Percentiles rank a stretch among this genome's conserved stretches.
phyloP scores from a whole-genome alignment of 768 basidiomycete species.

The Lactifluus subvellereus region DNA sequence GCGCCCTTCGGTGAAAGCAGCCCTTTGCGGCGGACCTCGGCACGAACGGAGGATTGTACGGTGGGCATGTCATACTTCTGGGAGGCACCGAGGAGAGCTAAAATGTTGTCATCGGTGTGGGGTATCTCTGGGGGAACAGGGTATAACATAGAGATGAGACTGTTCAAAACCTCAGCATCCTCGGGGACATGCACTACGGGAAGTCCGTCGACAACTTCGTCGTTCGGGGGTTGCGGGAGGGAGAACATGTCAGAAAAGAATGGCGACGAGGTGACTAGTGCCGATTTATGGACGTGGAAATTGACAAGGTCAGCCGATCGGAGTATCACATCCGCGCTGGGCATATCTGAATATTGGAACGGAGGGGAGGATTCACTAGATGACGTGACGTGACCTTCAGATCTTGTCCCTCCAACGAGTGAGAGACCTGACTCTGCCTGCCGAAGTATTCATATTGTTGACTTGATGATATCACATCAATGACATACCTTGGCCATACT shows the following conservation, averaged over 20 bases:
- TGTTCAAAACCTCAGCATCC: slow-evolving; percentile 1
- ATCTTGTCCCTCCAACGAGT: background rate
- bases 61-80: slow-evolving; percentile 12
- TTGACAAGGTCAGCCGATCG: background rate
- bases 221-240: background rate
- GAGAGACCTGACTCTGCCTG: background rate
- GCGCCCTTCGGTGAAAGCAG: background rate
- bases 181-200: background rate
- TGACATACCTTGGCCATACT: too few species aligned
- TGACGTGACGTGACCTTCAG: background rate
- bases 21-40: background rate
- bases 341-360: background rate
- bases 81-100: background rate
- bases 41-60: background rate
- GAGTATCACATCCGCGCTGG: background rate
- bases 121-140: background rate
- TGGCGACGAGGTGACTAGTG: background rate
- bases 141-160: slow-evolving; percentile 7
- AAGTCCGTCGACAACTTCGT: background rate
- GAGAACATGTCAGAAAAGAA: slow-evolving; percentile 1
- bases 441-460: background rate
- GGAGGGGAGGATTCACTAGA: too few species aligned
- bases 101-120: background rate
- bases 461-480: too few species aligned
- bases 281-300: background rate